These are phyloP conservation scores for Aspergillus ostianus DNA, from an alignment of 495 filamentous ascomycete species.

Conservation along the genomic window DNA sequence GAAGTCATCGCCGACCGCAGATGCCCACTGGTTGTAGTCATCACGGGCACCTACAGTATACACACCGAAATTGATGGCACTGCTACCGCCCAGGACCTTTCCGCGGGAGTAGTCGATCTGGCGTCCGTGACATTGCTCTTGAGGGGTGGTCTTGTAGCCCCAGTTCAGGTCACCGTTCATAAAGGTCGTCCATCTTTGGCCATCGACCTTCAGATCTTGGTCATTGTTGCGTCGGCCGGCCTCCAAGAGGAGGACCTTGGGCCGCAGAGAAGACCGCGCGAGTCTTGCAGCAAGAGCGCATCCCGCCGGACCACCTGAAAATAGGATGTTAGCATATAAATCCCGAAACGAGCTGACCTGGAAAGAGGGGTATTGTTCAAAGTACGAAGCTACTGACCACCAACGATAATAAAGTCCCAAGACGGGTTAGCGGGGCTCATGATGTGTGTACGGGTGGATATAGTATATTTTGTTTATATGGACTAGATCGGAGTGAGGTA, in stretches of 20 bases:
- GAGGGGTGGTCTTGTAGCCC: conserved; percentile 59
- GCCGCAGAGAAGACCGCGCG: conserved; percentile 40
- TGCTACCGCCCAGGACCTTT: conserved; percentile 58
- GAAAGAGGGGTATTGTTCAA: background rate
- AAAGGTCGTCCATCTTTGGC: conserved; percentile 53
- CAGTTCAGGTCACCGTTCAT: conserved; percentile 51
- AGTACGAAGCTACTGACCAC: background rate
- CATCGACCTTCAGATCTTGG: conserved; percentile 42
- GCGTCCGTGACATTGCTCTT: conserved; percentile 48
- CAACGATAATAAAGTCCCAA: conserved; percentile 5
- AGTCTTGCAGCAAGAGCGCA: conserved; percentile 48
- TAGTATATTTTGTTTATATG: background rate
- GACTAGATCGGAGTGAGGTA: background rate
- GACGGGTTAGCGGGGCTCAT: background rate
- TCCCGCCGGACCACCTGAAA: conserved; percentile 56
- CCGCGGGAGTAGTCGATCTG: conserved; percentile 58
- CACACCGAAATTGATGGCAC: conserved; percentile 62
- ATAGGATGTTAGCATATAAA: background rate
- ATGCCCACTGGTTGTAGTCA: conserved; percentile 61
- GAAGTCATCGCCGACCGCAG: conserved; percentile 34
- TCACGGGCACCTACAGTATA: conserved; percentile 55
- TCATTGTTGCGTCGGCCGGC: conserved; percentile 54
- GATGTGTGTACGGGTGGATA: background rate
- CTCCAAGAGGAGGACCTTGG: conserved; percentile 57
- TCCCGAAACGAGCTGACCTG: background rate